Percentiles rank a stretch among this genome's conserved stretches.
These are phyloP conservation scores for Ophiocordyceps sinensis DNA, from an alignment of 2,329 filamentous ascomycete species.

Conservation along the genomic window DNA sequence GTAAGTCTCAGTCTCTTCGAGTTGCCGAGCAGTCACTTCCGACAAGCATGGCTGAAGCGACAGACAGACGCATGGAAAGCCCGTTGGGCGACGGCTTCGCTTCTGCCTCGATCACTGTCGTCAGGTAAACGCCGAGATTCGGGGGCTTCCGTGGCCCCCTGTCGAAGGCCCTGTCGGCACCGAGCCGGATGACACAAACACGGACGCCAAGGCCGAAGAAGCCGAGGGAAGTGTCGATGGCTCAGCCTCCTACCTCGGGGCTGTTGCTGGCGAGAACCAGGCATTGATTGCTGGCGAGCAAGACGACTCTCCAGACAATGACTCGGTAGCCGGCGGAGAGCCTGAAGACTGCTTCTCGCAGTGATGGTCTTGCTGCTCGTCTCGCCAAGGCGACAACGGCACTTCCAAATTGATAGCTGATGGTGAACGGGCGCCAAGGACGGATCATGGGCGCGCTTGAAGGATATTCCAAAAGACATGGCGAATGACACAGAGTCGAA, in stretches of 20 bases:
- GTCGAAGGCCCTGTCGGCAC: conserved; percentile 1
- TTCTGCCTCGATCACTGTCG: conserved; percentile 18
- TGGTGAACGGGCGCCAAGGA: no score
- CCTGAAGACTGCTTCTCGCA: no score
- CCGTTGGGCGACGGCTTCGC: conserved; percentile 19
- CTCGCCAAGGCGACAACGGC: no score
- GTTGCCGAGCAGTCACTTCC: background rate
- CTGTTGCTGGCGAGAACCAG: background rate
- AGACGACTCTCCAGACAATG: background rate
- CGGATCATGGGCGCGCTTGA: no score
- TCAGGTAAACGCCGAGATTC: conserved; percentile 17
- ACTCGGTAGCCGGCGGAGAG: no score
- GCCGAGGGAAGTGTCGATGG: background rate
- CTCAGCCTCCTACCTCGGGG: background rate
- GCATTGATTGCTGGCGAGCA: background rate
- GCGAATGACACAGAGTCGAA: no score
- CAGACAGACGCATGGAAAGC: conserved; percentile 20
- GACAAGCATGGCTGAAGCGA: background rate
- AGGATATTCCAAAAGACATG: no score
- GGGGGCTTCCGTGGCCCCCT: conserved; percentile 13
- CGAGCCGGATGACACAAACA: background rate
- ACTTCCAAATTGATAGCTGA: no score
- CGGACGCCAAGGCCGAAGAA: background rate
- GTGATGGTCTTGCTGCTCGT: no score
- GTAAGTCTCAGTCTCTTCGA: conserved; percentile 19